Evolutionary conservation across 345 rosid genomes (phyloP).

Genomic region (Camelina sativa): DNA sequence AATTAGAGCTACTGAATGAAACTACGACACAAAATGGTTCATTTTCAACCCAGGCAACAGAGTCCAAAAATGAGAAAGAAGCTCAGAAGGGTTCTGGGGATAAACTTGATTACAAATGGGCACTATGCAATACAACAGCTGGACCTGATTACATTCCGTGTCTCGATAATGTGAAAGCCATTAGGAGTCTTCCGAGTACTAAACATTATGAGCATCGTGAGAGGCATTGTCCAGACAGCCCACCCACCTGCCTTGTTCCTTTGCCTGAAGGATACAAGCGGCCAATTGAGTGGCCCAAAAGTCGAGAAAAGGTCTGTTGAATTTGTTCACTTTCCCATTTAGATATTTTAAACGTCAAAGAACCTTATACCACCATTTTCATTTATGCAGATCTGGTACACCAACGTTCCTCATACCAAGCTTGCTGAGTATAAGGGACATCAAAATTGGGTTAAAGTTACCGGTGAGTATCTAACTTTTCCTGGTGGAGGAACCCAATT

Average conservation of each 20-base stretch:
- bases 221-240: slow-evolving; percentile 91
- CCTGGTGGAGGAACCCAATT: slow-evolving; percentile 99
- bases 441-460: slow-evolving; percentile 97
- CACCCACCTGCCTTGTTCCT: slow-evolving; percentile 90
- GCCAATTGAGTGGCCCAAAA: slow-evolving; percentile 88
- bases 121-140: slow-evolving; percentile 82
- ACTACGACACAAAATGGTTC: slow-evolving; percentile 68
- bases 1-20: slow-evolving; percentile 85
- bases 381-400: slow-evolving; percentile 80
- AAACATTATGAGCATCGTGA: slow-evolving; percentile 97
- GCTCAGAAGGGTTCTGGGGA: slow-evolving; percentile 56
- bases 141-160: slow-evolving; percentile 96
- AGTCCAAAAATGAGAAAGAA: slow-evolving; percentile 89
- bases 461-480: slow-evolving; percentile 91
- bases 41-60: slow-evolving; percentile 88
- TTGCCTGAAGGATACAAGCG: slow-evolving; percentile 85
- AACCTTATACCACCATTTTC: slow-evolving; percentile 20
- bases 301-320: slow-evolving; percentile 84
- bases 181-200: slow-evolving; percentile 68
- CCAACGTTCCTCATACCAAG: slow-evolving; percentile 91
- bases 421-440: slow-evolving; percentile 92
- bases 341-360: background rate
- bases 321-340: background rate
- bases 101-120: slow-evolving; percentile 64
- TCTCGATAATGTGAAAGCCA: slow-evolving; percentile 89